phyloP scores from a whole-genome alignment of 257 asterid species.

The Przewalskia tangutica region DNA sequence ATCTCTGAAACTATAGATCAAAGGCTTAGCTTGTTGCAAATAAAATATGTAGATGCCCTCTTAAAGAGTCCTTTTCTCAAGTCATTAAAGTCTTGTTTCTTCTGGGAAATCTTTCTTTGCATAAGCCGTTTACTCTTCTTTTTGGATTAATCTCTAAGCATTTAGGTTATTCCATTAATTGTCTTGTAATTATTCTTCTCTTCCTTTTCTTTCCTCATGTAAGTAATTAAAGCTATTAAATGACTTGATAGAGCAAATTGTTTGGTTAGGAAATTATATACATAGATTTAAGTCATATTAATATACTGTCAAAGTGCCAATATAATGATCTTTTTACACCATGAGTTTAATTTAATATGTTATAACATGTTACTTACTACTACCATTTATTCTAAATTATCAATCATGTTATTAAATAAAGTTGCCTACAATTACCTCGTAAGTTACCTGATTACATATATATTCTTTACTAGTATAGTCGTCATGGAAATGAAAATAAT shows the following conservation, averaged over 20 bases:
- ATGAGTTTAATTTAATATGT: too few species aligned
- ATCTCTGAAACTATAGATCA: not conserved
- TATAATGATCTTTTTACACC: too few species aligned
- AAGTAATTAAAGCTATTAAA: not conserved
- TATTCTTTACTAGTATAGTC: too few species aligned
- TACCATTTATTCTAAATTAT: too few species aligned
- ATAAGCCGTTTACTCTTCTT: not conserved
- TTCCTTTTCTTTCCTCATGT: not conserved
- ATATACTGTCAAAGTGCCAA: too few species aligned
- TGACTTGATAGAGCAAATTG: too few species aligned
- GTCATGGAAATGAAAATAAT: too few species aligned
- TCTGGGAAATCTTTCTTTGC: not conserved
- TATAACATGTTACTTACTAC: too few species aligned
- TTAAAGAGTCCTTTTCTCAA: too few species aligned
- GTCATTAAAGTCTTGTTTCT: not conserved
- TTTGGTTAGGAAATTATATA: not conserved
- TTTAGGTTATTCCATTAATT: not conserved
- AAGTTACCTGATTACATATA: not conserved
- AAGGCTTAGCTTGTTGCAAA: not conserved
- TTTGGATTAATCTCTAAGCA: not conserved
- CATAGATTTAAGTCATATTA: too few species aligned
- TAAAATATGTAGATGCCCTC: not conserved
- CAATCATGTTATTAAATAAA: too few species aligned
- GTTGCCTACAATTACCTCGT: not conserved
- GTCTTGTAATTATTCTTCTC: not conserved